Base-by-base conservation (phyloP, 1,284 basidiomycete species). In the Rhodotorula sp. region DNA sequence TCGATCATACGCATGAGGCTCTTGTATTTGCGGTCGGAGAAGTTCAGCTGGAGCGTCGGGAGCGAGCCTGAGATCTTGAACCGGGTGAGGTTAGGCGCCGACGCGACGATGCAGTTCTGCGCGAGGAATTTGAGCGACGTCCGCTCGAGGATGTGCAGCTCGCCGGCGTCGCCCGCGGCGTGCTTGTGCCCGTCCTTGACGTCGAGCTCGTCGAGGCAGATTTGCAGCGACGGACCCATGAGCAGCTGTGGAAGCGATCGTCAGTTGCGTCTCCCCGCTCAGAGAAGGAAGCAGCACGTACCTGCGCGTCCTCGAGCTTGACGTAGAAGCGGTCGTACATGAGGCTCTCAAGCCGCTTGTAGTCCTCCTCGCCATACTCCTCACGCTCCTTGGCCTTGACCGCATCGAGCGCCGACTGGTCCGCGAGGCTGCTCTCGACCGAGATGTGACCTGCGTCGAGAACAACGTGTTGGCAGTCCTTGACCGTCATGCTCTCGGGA, bases 401-500 rank as follows among this genome's bases (percentile, higher is more conserved):
- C 51, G 89, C 88, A 60, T 90, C 87, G 64, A 97, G 86, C 3
- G 89, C 88, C 37, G 87, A 85, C 83, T 97, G 93, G 79, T 93
- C 88, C 3, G 90, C 96, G 2, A 98, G 86, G 69, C 96, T 87
- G 79, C 94, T 97, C 78, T 91, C 89, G 56, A 99, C 90, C 1
- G 94, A 88, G 76, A 99, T 97, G 81, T 98, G 96, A 78, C 97
- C 97, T 15, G 97, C 97, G 81, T 99, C 97, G 61, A 99, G 86
- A 25, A 99, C 88, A 60, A 99, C 86, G 80, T 97, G 91, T 77
- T 88, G 92, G 82, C 93, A 91, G 48, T 88, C 83, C 70, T 88
- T 86, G 25, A 87, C 87, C 7, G 89, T 91, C 67, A 98, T 87
- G 78, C 83, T 82, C 67, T 99, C 96, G 4, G 97, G 97, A 56